These are phyloP conservation scores for Aurifilum marmelostoma DNA, from an alignment of 2,329 filamentous ascomycete genomes.

Conservation along the genomic window DNA sequence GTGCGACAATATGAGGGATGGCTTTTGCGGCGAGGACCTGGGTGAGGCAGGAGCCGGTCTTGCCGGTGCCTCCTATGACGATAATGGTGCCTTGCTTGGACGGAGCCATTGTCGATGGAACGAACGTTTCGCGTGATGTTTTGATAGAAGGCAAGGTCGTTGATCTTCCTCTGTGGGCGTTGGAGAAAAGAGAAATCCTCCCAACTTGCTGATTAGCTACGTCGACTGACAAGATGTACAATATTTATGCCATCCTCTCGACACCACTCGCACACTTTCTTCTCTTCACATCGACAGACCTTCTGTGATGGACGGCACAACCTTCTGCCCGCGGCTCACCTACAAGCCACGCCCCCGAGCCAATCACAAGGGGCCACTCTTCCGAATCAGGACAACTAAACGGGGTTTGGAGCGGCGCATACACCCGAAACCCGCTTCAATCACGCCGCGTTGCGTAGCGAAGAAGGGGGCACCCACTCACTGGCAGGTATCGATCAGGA, in stretches of 20 bases:
- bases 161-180: too few relatives aligned
- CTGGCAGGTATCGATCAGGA: neutral
- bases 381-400: neutral
- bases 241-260: neutral
- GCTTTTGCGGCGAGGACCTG: slow-evolving; percentile 38
- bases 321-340: neutral
- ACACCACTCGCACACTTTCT: neutral
- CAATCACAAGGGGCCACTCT: slow-evolving; percentile 1
- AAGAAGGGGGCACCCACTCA: neutral
- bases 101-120: slow-evolving; percentile 14
- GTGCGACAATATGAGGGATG: slow-evolving; percentile 42
- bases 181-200: too few relatives aligned
- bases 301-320: neutral
- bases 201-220: too few relatives aligned
- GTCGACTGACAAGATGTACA: neutral
- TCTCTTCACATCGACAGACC: neutral
- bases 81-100: slow-evolving; percentile 37
- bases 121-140: neutral
- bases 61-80: slow-evolving; percentile 50
- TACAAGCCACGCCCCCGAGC: neutral
- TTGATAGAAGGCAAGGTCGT: neutral
- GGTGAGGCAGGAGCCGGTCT: slow-evolving; percentile 46
- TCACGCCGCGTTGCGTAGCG: neutral
- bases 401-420: neutral
- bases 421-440: neutral